These are phyloP conservation scores for Diaporthe australafricana DNA, from an alignment of 2,329 filamentous ascomycete genomes.

Conservation along the genomic window DNA sequence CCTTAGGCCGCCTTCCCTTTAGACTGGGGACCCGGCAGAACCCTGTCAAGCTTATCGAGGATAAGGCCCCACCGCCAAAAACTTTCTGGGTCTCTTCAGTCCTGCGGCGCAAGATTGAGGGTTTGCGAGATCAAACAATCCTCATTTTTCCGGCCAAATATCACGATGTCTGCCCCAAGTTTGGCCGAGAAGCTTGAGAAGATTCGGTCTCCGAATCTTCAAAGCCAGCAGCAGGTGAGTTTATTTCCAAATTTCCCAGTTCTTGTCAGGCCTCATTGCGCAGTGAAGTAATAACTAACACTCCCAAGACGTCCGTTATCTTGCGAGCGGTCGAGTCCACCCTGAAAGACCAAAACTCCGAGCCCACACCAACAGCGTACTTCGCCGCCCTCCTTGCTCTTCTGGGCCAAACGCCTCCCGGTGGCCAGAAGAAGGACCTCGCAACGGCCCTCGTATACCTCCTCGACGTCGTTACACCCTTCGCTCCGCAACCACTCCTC, in stretches of 20 bases:
- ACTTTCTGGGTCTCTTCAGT: conserved; percentile 30
- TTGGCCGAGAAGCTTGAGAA: conserved; percentile 94
- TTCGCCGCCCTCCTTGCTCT: conserved; percentile 95
- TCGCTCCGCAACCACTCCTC: conserved; percentile 86
- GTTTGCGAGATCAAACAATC: background rate
- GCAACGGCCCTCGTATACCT: conserved; percentile 92
- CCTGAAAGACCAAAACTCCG: conserved; percentile 86
- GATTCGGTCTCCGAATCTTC: conserved; percentile 95
- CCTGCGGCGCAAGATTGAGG: background rate
- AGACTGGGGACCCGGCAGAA: conserved; percentile 10
- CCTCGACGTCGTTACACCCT: conserved; percentile 90
- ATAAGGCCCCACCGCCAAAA: conserved; percentile 37
- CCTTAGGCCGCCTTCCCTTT: conserved; percentile 7
- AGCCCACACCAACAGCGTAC: conserved; percentile 88
- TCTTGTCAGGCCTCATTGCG: conserved; percentile 37
- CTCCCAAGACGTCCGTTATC: conserved; percentile 79
- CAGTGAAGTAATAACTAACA: conserved; percentile 39
- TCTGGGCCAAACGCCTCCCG: conserved; percentile 79
- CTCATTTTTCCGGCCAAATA: conserved; percentile 2
- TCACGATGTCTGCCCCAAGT: conserved; percentile 61
- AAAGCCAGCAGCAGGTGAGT: conserved; percentile 91
- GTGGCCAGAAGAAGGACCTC: conserved; percentile 82
- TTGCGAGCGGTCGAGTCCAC: conserved; percentile 94
- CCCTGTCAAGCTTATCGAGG: conserved; percentile 26
- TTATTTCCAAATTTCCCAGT: conserved; percentile 30